These are phyloP conservation scores for Coniochaeta hoffmannii DNA, from an alignment of 2,329 filamentous ascomycete genomes.

Conservation along the genomic window DNA sequence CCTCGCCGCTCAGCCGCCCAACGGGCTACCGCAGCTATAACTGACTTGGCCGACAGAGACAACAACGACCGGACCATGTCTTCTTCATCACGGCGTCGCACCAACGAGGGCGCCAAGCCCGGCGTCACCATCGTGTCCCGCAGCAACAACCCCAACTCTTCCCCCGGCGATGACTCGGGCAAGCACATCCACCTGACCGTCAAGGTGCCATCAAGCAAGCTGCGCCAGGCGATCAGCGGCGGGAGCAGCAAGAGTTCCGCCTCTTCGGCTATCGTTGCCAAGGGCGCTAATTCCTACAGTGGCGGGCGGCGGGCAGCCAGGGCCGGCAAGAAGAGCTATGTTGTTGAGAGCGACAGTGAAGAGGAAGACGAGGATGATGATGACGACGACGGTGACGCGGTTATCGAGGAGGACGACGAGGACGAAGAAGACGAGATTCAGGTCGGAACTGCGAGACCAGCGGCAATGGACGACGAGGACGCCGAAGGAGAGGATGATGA, in stretches of 20 bases:
- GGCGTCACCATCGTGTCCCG: constrained; percentile 25
- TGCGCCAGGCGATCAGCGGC: constrained; percentile 39
- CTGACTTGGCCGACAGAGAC: constrained; percentile 45
- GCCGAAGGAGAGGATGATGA: constrained; percentile 27
- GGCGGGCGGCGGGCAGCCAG: constrained; percentile 10
- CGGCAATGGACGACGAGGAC: constrained; percentile 23
- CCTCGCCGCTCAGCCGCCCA: constrained; percentile 40
- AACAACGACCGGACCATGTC: constrained; percentile 37
- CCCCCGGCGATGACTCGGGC: constrained; percentile 25
- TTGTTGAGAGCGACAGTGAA: constrained; percentile 48
- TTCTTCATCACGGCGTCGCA: constrained; percentile 29
- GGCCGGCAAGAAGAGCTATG: constrained; percentile 49
- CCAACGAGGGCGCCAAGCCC: constrained; percentile 34
- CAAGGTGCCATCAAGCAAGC: constrained; percentile 43
- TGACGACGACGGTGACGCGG: constrained; percentile 17
- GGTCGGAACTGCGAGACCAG: constrained; percentile 15
- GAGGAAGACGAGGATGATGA: constrained; percentile 28
- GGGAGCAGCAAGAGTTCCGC: constrained; percentile 22
- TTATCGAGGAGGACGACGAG: constrained; percentile 14
- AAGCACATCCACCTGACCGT: constrained; percentile 44
- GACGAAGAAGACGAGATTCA: constrained; percentile 19
- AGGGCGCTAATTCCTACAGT: constrained; percentile 26
- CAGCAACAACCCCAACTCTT: no score
- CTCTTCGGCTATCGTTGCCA: constrained; percentile 19
- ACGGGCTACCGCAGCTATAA: constrained; percentile 36